A percentile compares a stretch with the other conserved stretches of the same genome.
phyloP scores from a whole-genome alignment of 1,284 basidiomycete species.

The Pholiota adiposa region DNA sequence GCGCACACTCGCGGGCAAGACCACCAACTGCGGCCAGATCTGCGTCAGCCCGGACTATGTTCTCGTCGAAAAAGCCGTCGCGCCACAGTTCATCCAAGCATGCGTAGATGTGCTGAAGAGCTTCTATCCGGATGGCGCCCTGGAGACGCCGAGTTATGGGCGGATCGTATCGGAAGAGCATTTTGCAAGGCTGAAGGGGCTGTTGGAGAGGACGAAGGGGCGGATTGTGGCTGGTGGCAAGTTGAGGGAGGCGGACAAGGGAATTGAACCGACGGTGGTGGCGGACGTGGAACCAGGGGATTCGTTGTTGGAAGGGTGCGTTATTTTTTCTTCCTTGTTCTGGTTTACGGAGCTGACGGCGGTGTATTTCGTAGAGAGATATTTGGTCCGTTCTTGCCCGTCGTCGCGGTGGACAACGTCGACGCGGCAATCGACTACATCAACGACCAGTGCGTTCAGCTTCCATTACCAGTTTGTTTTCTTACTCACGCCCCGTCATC shows the following conservation, averaged over 20 bases:
- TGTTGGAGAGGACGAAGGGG: conserved; percentile 72
- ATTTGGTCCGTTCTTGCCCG: conserved; percentile 79
- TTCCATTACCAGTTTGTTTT: neutral
- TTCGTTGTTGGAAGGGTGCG: conserved; percentile 73
- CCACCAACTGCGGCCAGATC: conserved; percentile 73
- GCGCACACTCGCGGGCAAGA: conserved; percentile 81
- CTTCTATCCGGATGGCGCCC: conserved; percentile 46
- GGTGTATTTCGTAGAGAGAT: conserved; percentile 56
- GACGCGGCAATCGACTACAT: conserved; percentile 76
- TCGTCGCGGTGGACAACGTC: conserved; percentile 72
- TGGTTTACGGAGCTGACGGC: too few relatives aligned
- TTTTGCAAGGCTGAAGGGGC: conserved; percentile 61
- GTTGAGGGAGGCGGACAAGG: conserved; percentile 54
- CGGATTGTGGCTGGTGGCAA: conserved; percentile 73
- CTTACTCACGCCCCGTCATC: neutral
- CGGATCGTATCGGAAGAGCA: conserved; percentile 40
- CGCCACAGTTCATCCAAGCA: conserved; percentile 62
- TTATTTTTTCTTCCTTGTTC: conserved; percentile 10
- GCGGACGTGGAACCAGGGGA: conserved; percentile 66
- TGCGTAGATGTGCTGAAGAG: conserved; percentile 55
- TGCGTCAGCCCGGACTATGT: conserved; percentile 84
- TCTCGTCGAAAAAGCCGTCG: conserved; percentile 62
- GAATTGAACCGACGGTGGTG: conserved; percentile 73
- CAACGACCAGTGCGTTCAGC: conserved; percentile 52
- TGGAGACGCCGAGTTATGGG: conserved; percentile 36